phyloP scores from a whole-genome alignment of 495 filamentous ascomycete genomes.

The Cercophora sp. region DNA sequence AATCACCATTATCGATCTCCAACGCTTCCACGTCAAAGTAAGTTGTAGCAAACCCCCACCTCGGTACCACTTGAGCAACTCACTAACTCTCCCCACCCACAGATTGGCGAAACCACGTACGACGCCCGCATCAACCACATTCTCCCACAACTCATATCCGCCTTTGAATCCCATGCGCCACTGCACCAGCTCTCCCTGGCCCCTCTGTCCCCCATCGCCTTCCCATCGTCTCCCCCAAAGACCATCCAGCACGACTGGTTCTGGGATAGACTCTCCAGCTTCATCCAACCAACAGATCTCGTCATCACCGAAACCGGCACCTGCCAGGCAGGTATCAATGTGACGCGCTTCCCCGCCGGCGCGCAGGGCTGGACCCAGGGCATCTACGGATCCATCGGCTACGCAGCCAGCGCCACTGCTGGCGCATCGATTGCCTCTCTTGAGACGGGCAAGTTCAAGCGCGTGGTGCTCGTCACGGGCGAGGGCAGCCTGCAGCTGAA shows the following conservation, averaged over 20 bases:
- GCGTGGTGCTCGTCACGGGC: constrained; percentile 36
- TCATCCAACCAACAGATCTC: constrained; percentile 47
- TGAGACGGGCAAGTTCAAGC: constrained; percentile 20
- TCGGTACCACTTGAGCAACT: no score
- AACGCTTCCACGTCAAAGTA: constrained; percentile 33
- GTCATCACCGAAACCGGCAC: constrained; percentile 46
- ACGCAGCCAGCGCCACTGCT: constrained; percentile 32
- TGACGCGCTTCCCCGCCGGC: constrained; percentile 26
- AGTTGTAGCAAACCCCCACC: no score
- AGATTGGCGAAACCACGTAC: constrained; percentile 24
- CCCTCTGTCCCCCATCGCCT: neutral
- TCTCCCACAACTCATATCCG: constrained; percentile 21
- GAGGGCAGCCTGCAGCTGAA: constrained; percentile 43
- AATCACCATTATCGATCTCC: constrained; percentile 33
- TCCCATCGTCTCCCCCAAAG: neutral
- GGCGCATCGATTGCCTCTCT: constrained; percentile 35
- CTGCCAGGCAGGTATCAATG: constrained; percentile 31
- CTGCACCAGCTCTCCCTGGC: neutral
- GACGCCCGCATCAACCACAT: constrained; percentile 31
- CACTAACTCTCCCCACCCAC: no score
- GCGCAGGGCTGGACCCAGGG: constrained; percentile 32
- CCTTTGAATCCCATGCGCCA: constrained; percentile 17
- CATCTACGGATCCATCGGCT: constrained; percentile 41
- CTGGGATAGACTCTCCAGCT: constrained; percentile 28
- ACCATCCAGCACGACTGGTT: constrained; percentile 34